A percentile compares a stretch with the other conserved stretches of the same genome.
Evolutionary conservation across 2,329 filamentous ascomycete species (phyloP).

Genomic region (Fusarium tupiense): DNA sequence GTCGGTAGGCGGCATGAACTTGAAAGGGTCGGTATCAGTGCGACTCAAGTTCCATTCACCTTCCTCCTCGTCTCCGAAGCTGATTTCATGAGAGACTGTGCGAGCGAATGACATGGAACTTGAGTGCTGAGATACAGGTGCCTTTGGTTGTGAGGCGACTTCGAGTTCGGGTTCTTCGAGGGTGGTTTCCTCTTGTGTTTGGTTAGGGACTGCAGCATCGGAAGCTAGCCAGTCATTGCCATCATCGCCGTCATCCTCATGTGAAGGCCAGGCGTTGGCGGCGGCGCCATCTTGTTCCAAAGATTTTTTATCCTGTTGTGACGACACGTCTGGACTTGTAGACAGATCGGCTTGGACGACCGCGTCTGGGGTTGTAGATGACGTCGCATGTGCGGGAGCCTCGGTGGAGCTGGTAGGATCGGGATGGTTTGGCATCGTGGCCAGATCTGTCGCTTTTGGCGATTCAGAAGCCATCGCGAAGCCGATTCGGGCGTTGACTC

Average conservation of each 20-base stretch:
- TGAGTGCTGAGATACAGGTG: conserved; percentile 61
- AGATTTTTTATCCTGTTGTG: conserved; percentile 14
- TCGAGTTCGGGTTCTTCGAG: conserved; percentile 23
- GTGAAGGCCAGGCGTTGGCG: conserved; percentile 32
- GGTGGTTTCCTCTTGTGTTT: conserved; percentile 14
- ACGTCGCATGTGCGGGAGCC: conserved; percentile 34
- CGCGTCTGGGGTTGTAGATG: conserved; percentile 27
- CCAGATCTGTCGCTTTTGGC: conserved; percentile 52
- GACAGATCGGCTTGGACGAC: conserved; percentile 12
- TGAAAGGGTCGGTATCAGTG: conserved; percentile 66
- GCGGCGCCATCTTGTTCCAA: background rate
- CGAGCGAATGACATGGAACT: conserved; percentile 72
- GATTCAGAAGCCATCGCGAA: conserved; percentile 51
- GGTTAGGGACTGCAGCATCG: conserved; percentile 23
- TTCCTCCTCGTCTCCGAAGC: conserved; percentile 69
- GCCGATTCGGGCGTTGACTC: conserved; percentile 30
- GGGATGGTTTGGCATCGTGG: conserved; percentile 51
- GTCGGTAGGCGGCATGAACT: conserved; percentile 66
- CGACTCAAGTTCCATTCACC: conserved; percentile 65
- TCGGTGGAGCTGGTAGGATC: conserved; percentile 34
- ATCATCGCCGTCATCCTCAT: conserved; percentile 41
- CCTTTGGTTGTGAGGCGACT: conserved; percentile 30
- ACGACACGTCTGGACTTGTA: conserved; percentile 16
- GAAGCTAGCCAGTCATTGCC: conserved; percentile 41
- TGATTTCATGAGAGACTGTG: conserved; percentile 70